Evolutionary conservation across 192 early-diverging fungal genomes (phyloP).

Genomic region (Backusella liffmaniae): DNA sequence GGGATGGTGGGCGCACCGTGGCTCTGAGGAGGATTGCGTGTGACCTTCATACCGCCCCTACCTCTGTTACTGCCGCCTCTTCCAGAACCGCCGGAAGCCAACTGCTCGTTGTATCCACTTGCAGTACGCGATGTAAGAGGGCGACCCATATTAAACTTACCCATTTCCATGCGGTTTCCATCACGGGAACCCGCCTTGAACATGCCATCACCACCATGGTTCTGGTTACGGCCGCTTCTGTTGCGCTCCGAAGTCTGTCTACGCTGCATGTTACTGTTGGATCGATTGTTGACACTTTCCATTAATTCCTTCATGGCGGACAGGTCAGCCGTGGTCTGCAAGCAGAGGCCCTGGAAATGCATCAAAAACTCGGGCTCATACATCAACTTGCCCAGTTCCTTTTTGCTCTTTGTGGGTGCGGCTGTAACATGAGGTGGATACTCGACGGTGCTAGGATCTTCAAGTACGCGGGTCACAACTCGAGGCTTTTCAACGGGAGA

Average conservation of each 20-base stretch:
- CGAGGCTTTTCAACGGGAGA: constrained; percentile 22
- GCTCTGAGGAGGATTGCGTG: constrained; percentile 33
- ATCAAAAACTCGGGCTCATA: constrained; percentile 78
- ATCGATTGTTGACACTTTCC: constrained; percentile 19
- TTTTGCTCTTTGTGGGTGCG: constrained; percentile 36
- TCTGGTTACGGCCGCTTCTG: constrained; percentile 25
- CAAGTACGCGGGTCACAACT: constrained; percentile 24
- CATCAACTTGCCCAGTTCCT: constrained; percentile 57
- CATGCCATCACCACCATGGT: constrained; percentile 22
- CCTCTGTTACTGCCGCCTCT: constrained; percentile 38
- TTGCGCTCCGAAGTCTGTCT: constrained; percentile 32
- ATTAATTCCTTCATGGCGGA: constrained; percentile 49
- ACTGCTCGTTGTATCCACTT: constrained; percentile 24
- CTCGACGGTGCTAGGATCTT: constrained; percentile 42
- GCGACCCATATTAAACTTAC: constrained; percentile 38
- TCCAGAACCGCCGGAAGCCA: not conserved
- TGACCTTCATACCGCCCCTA: constrained; percentile 45
- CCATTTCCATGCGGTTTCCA: constrained; percentile 31
- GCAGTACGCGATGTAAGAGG: constrained; percentile 44
- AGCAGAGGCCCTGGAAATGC: constrained; percentile 68
- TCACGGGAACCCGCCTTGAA: constrained; percentile 32
- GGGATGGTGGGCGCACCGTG: constrained; percentile 47
- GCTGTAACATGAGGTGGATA: constrained; percentile 54
- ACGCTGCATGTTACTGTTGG: not conserved
- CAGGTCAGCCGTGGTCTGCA: constrained; percentile 60